Evolutionary conservation across 495 filamentous ascomycete species (phyloP).

Genomic region (Hamigera avellanea): DNA sequence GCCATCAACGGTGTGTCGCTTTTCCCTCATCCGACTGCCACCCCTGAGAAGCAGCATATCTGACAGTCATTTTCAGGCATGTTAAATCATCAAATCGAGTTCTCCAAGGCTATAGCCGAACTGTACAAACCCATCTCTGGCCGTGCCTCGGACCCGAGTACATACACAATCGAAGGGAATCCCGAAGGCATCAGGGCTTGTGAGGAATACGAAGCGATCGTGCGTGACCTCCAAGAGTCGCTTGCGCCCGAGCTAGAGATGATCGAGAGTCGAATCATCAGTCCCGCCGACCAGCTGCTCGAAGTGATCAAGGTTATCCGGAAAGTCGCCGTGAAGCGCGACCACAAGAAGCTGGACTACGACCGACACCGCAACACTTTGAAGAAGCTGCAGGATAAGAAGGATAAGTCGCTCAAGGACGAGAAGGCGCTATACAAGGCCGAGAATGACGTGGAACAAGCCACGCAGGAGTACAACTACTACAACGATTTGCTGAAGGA

Average conservation of each 20-base stretch:
- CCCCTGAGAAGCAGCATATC: background rate
- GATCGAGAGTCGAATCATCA: conserved; percentile 87
- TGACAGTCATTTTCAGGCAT: conserved; percentile 49
- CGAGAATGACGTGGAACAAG: conserved; percentile 80
- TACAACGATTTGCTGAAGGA: conserved; percentile 95
- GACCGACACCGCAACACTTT: conserved; percentile 71
- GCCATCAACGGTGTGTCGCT: conserved; percentile 69
- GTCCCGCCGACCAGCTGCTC: conserved; percentile 86
- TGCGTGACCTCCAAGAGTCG: conserved; percentile 79
- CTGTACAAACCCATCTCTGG: conserved; percentile 98
- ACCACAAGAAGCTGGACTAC: conserved; percentile 96
- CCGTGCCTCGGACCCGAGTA: conserved; percentile 85
- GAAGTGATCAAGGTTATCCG: conserved; percentile 92
- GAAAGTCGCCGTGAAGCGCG: conserved; percentile 78
- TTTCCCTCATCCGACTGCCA: background rate
- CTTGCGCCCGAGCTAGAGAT: conserved; percentile 90
- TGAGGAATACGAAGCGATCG: conserved; percentile 90
- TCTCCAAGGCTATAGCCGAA: conserved; percentile 88
- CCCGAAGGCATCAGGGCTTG: conserved; percentile 91
- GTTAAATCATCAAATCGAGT: conserved; percentile 95
- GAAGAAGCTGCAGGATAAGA: conserved; percentile 96
- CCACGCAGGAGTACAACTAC: conserved; percentile 92
- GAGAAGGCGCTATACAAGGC: conserved; percentile 96
- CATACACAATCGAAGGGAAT: conserved; percentile 69
- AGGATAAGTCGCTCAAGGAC: conserved; percentile 90